A percentile compares a stretch with the other conserved stretches of the same genome.
These are phyloP conservation scores for Aspergillus hortae DNA, from an alignment of 2,329 filamentous ascomycete genomes.

Conservation along the genomic window DNA sequence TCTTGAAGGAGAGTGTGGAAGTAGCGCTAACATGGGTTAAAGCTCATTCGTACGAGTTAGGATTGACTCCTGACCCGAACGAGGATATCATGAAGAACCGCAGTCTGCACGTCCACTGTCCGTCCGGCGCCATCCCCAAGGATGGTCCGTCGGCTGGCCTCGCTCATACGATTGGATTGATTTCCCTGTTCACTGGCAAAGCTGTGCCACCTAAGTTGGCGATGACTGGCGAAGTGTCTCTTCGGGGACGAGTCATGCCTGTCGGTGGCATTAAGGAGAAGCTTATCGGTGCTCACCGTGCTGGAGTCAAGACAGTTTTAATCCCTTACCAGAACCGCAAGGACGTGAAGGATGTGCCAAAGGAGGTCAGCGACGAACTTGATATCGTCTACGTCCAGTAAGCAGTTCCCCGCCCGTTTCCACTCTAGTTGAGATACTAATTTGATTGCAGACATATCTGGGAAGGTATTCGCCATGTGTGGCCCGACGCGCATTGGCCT, in stretches of 20 bases:
- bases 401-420: constrained; percentile 32
- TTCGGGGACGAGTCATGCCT: constrained; percentile 85
- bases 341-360: constrained; percentile 84
- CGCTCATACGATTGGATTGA: constrained; percentile 88
- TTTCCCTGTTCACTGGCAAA: constrained; percentile 83
- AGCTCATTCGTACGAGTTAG: constrained; percentile 87
- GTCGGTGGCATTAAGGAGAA: constrained; percentile 99
- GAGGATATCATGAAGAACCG: constrained; percentile 96
- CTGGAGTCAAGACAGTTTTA: constrained; percentile 90
- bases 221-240: constrained; percentile 80
- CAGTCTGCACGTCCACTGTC: constrained; percentile 93
- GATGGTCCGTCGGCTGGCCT: constrained; percentile 82
- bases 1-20: constrained; percentile 95
- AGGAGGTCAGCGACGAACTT: constrained; percentile 81
- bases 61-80: constrained; percentile 72
- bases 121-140: constrained; percentile 90
- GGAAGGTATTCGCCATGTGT: constrained; percentile 87
- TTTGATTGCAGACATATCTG: constrained; percentile 69
- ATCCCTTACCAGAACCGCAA: constrained; percentile 86
- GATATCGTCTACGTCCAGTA: constrained; percentile 88
- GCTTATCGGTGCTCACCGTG: constrained; percentile 86
- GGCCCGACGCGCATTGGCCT: constrained; percentile 86
- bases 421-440: constrained; percentile 11
- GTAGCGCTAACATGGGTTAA: constrained; percentile 97
- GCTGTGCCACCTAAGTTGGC: constrained; percentile 86